Evolutionary conservation across 1,284 basidiomycete species (phyloP).

Genomic region (Melanopsichium pennsylvanicum): DNA sequence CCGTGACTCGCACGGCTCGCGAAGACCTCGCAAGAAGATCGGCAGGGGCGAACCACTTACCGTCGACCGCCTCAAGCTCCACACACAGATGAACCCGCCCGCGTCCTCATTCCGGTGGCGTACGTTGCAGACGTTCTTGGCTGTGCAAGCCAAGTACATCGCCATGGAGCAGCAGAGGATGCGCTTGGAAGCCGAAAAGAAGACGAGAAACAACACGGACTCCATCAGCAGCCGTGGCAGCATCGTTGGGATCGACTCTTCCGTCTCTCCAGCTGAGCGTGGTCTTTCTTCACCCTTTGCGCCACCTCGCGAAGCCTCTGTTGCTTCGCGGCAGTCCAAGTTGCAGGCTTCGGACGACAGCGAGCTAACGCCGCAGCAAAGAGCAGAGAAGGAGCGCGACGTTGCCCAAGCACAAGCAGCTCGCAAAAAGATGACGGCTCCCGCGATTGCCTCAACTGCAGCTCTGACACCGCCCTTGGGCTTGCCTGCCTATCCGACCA

Average conservation of each 20-base stretch:
- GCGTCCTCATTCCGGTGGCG: constrained; percentile 70
- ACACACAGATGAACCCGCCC: constrained; percentile 76
- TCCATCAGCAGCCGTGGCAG: constrained; percentile 32
- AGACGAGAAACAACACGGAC: constrained; percentile 10
- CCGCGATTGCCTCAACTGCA: neutral
- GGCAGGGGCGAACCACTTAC: constrained; percentile 66
- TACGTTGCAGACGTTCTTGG: constrained; percentile 69
- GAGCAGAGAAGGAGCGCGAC: constrained; percentile 49
- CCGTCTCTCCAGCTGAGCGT: constrained; percentile 12
- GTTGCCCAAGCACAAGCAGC: constrained; percentile 47
- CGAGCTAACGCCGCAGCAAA: constrained; percentile 30
- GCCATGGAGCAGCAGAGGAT: constrained; percentile 66
- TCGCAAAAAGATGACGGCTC: constrained; percentile 34
- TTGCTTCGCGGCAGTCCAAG: constrained; percentile 15
- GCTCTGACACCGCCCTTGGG: constrained; percentile 17
- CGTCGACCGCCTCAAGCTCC: constrained; percentile 75
- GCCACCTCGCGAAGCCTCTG: constrained; percentile 33
- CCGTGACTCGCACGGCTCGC: constrained; percentile 27
- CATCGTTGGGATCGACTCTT: constrained; percentile 12
- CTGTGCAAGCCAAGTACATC: constrained; percentile 68
- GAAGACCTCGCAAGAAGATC: constrained; percentile 71
- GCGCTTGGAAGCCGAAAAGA: constrained; percentile 35
- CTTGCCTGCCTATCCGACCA: constrained; percentile 12
- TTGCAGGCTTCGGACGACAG: constrained; percentile 26
- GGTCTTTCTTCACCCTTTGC: constrained; percentile 27